phyloP scores from a whole-genome alignment of 2,329 filamentous ascomycete genomes.

The Aspergillus sp. region DNA sequence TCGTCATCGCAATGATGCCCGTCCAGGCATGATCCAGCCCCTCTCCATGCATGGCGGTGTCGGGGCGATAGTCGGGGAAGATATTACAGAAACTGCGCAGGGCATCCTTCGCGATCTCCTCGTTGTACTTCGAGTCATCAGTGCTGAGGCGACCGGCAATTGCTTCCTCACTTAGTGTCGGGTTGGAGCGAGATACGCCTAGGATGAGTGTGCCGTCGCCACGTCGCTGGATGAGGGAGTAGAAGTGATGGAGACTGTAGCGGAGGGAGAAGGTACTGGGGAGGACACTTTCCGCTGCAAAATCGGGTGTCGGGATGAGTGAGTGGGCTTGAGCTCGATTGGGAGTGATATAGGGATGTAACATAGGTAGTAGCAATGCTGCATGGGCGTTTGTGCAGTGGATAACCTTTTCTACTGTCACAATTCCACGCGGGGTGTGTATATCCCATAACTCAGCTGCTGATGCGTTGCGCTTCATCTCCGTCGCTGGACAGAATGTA shows the following conservation, averaged over 20 bases:
- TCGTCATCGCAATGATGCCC: constrained; percentile 46
- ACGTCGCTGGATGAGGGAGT: constrained; percentile 45
- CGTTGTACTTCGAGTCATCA: constrained; percentile 37
- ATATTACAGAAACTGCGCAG: constrained; percentile 29
- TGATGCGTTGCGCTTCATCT: constrained; percentile 12
- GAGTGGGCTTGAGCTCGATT: constrained; percentile 44
- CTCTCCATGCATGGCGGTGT: constrained; percentile 32
- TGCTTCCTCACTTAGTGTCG: constrained; percentile 29
- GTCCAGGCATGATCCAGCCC: constrained; percentile 45
- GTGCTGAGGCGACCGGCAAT: constrained; percentile 26
- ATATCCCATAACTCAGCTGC: constrained; percentile 9
- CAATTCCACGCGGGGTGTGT: constrained; percentile 12
- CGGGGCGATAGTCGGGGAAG: constrained; percentile 23
- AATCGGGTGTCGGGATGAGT: constrained; percentile 35
- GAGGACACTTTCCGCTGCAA: constrained; percentile 30
- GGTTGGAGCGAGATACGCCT: constrained; percentile 40
- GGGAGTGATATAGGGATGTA: constrained; percentile 32
- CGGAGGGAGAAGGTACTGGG: constrained; percentile 42
- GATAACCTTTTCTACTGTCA: constrained; percentile 13
- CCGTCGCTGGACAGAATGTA: constrained; percentile 39
- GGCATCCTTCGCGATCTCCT: constrained; percentile 38
- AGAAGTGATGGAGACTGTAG: constrained; percentile 45
- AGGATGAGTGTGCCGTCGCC: constrained; percentile 42
- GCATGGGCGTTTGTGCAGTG: constrained; percentile 23
- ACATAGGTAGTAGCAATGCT: constrained; percentile 14